Conservation (phyloP, 148 eudicot species). For the Salicornia ramosissima region DNA sequence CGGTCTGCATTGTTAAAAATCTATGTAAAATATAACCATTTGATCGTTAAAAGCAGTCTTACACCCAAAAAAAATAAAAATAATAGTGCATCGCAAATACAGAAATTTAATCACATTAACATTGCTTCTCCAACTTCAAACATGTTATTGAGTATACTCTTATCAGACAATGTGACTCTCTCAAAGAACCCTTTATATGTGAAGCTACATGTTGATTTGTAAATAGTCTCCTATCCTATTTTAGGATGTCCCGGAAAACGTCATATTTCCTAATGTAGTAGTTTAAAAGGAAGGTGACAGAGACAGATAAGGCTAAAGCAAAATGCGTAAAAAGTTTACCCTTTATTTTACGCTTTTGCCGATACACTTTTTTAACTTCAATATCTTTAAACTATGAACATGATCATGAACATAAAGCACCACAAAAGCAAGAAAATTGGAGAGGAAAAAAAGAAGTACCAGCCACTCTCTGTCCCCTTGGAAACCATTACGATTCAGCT, state of each 20-base stretch:
- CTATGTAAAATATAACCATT: constrained; percentile 9
- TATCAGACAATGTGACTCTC: neutral
- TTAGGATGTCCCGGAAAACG: no score
- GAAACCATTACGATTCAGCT: constrained; percentile 76
- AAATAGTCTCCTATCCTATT: no score
- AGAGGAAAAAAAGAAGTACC: constrained; percentile 47
- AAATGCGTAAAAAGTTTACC: neutral
- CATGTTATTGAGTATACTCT: neutral
- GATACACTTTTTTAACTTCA: no score
- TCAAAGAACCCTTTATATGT: neutral
- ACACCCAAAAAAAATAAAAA: neutral
- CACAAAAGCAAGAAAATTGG: neutral
- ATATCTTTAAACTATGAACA: neutral
- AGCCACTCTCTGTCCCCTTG: constrained; percentile 97
- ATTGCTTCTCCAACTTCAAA: neutral
- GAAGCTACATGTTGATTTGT: no score
- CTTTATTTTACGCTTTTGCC: neutral
- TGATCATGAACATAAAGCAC: constrained; percentile 12
- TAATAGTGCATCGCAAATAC: neutral
- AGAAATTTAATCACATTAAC: neutral
- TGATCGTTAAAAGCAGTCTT: neutral
- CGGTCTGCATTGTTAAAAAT: constrained; percentile 48
- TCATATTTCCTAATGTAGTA: no score
- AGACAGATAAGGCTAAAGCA: neutral
- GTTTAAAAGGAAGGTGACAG: no score